Evolutionary conservation across 257 asterid species (phyloP).

Genomic region (Nicotiana benthamiana): DNA sequence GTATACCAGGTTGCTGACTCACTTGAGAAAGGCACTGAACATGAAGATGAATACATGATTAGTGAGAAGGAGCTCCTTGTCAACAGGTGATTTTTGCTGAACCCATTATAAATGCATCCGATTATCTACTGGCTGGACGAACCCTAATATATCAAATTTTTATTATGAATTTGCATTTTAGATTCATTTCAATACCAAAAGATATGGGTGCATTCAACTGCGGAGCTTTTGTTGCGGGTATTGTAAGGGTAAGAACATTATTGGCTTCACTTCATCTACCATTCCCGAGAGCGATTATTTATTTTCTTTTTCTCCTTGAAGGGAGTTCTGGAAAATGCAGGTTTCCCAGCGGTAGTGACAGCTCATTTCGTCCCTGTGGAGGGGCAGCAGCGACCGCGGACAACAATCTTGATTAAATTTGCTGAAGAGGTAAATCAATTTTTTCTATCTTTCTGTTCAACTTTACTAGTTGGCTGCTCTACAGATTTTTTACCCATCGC

Average conservation of each 20-base stretch:
- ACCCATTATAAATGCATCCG: not conserved
- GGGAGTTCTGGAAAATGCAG: constrained; percentile 93
- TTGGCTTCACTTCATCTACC: not conserved
- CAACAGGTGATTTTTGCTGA: constrained; percentile 48
- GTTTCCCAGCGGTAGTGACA: constrained; percentile 88
- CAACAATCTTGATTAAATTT: constrained; percentile 91
- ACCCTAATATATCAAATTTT: constrained; percentile 1
- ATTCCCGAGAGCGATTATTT: constrained; percentile 4
- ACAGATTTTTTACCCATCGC: no score
- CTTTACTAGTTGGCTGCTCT: not conserved
- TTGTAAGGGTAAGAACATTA: constrained; percentile 54
- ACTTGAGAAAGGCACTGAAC: constrained; percentile 95
- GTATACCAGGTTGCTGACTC: constrained; percentile 73
- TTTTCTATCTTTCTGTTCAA: not conserved
- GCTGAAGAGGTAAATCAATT: constrained; percentile 67
- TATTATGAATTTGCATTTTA: constrained; percentile 21
- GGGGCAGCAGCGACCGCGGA: constrained; percentile 86
- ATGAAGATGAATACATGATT: constrained; percentile 96
- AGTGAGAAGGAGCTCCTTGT: constrained; percentile 94
- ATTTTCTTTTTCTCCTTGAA: constrained; percentile 26
- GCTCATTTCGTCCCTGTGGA: constrained; percentile 97
- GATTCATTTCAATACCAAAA: constrained; percentile 87
- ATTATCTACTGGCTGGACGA: not conserved
- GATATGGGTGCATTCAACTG: constrained; percentile 98
- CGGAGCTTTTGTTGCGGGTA: constrained; percentile 97